These are phyloP conservation scores for Ogataea glucozyma DNA, from an alignment of 805 yeast species.

Conservation along the genomic window DNA sequence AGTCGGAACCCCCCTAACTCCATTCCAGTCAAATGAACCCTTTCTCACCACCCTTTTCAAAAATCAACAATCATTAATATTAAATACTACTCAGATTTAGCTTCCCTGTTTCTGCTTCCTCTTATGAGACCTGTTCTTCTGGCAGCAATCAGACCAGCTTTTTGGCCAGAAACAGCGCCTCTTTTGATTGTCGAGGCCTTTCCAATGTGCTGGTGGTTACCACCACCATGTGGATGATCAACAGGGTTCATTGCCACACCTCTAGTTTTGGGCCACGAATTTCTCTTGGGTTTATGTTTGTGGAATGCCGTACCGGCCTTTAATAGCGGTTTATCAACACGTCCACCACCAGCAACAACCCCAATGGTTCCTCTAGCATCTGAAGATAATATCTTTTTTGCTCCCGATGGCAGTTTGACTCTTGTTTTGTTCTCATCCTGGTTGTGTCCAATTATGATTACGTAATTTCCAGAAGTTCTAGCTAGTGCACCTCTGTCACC, in stretches of 20 bases:
- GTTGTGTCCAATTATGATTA: conserved; percentile 98
- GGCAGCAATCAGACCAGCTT: conserved; percentile 99
- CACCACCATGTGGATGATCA: conserved; percentile 99
- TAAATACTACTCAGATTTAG: neutral
- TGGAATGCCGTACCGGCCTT: conserved; percentile 99
- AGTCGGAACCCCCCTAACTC: no score
- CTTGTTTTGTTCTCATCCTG: conserved; percentile 98
- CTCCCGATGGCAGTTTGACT: conserved; percentile 98
- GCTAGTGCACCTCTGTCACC: conserved; percentile 99
- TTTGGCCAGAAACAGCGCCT: conserved; percentile 99
- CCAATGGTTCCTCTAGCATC: conserved; percentile 99
- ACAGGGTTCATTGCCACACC: conserved; percentile 99
- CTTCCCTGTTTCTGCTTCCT: conserved; percentile 78
- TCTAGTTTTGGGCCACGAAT: conserved; percentile 99
- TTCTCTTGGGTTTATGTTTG: conserved; percentile 98
- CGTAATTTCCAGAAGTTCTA: conserved; percentile 99
- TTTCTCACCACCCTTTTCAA: no score
- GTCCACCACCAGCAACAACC: conserved; percentile 99
- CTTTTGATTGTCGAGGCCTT: conserved; percentile 98
- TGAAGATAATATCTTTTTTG: conserved; percentile 92
- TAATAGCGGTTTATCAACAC: conserved; percentile 98
- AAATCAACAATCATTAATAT: neutral
- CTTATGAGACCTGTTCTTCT: conserved; percentile 99
- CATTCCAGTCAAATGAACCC: no score
- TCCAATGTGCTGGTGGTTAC: conserved; percentile 99